phyloP scores from a whole-genome alignment of 2,329 filamentous ascomycete genomes.

The Stachybotrys elegans region DNA sequence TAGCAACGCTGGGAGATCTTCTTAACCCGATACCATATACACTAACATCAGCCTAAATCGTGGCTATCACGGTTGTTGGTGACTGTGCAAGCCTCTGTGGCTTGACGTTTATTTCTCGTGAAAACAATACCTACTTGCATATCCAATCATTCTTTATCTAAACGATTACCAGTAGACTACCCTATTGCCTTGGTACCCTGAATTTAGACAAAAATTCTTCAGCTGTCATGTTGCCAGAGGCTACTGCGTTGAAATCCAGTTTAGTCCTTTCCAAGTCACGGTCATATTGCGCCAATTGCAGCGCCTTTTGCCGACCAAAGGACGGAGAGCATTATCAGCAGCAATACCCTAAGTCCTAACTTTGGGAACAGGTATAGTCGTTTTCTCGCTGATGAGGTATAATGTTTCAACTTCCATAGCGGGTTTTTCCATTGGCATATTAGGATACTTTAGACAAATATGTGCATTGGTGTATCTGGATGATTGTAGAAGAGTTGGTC shows the following conservation, averaged over 20 bases:
- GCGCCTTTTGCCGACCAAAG: not conserved
- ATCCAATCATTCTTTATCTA: too few relatives aligned
- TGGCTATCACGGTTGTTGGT: not conserved
- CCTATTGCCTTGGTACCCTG: not conserved
- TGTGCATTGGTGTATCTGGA: too few relatives aligned
- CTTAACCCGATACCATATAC: not conserved
- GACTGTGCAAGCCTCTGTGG: too few relatives aligned
- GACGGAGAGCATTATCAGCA: constrained; percentile 4
- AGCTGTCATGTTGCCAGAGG: not conserved
- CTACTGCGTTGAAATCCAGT: not conserved
- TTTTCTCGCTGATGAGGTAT: constrained; percentile 3
- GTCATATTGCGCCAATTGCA: not conserved
- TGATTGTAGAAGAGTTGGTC: too few relatives aligned
- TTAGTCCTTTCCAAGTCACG: not conserved
- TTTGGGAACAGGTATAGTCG: constrained; percentile 5
- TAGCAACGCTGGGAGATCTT: not conserved
- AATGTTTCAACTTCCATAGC: constrained; percentile 7
- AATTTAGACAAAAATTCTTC: not conserved
- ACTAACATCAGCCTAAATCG: not conserved
- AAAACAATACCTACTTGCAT: too few relatives aligned
- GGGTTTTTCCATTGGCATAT: constrained; percentile 5
- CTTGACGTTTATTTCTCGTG: too few relatives aligned
- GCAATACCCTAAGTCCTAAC: constrained; percentile 6
- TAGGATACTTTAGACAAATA: too few relatives aligned
- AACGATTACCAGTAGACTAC: too few relatives aligned